phyloP scores from a whole-genome alignment of 345 rosid genomes.

The Populus nigra region DNA sequence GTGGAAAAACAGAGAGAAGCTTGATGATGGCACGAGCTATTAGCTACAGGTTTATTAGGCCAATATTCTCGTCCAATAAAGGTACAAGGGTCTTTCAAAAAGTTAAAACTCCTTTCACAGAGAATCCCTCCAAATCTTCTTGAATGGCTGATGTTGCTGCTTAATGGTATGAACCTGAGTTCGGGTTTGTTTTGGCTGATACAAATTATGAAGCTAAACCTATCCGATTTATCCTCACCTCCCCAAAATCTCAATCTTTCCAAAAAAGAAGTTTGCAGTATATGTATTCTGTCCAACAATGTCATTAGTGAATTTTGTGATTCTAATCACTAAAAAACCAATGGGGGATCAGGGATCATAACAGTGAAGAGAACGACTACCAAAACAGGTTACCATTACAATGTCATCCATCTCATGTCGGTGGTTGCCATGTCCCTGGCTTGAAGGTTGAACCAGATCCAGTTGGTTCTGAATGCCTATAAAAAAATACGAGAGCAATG shows the following conservation, averaged over 20 bases:
- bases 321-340: not conserved
- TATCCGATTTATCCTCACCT: not conserved
- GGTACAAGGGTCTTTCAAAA: not conserved
- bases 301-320: not conserved
- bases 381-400: not conserved
- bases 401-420: slow-evolving; percentile 42
- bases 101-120: not conserved
- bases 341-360: not conserved
- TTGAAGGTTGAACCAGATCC: slow-evolving; percentile 79
- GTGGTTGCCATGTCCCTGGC: slow-evolving; percentile 98
- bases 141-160: not conserved
- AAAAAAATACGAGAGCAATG: slow-evolving; percentile 7
- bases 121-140: not conserved
- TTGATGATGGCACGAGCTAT: not conserved
- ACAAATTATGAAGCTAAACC: not conserved
- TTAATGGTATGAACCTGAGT: not conserved
- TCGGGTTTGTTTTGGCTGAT: not conserved
- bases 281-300: not conserved
- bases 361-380: not conserved
- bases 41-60: not conserved
- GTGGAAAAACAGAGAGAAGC: not conserved
- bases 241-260: not conserved
- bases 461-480: slow-evolving; percentile 73
- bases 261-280: not conserved
- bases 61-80: not conserved